phyloP scores from a whole-genome alignment of 2,329 filamentous ascomycete species.

The Arthrinium phaeospermum region DNA sequence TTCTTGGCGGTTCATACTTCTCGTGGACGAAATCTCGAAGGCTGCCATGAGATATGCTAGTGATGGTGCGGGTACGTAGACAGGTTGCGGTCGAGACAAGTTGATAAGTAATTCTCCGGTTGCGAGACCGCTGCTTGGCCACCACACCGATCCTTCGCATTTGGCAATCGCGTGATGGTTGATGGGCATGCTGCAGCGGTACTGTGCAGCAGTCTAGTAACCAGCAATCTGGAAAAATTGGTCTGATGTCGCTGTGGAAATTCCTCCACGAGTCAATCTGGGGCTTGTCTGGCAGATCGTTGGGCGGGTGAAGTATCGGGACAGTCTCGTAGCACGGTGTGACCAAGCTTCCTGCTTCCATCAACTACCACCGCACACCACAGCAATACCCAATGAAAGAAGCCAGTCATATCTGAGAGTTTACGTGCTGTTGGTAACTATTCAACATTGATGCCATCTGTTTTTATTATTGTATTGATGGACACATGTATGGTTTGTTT shows the following conservation, averaged over 20 bases:
- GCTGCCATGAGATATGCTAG: neutral
- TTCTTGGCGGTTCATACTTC: neutral
- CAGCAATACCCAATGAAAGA: neutral
- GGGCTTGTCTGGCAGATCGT: neutral
- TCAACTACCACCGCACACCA: neutral
- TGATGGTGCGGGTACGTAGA: neutral
- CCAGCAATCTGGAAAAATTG: constrained; percentile 1
- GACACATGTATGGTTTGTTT: neutral
- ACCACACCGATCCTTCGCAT: neutral
- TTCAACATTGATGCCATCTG: neutral
- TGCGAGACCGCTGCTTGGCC: neutral
- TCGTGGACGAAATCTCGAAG: neutral
- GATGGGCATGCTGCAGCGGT: neutral
- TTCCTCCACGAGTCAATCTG: constrained; percentile 5
- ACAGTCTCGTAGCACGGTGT: neutral
- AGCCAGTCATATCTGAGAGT: neutral
- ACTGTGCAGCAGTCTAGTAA: neutral
- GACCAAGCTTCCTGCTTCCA: neutral
- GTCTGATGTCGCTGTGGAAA: neutral
- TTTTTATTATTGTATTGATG: neutral
- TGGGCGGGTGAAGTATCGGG: neutral
- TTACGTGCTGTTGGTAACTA: neutral
- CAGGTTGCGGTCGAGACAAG: neutral
- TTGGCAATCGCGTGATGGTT: neutral
- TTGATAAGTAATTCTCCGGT: neutral